These are phyloP conservation scores for Isatis lusitanica DNA, from an alignment of 441 rosid genomes.

Conservation along the genomic window DNA sequence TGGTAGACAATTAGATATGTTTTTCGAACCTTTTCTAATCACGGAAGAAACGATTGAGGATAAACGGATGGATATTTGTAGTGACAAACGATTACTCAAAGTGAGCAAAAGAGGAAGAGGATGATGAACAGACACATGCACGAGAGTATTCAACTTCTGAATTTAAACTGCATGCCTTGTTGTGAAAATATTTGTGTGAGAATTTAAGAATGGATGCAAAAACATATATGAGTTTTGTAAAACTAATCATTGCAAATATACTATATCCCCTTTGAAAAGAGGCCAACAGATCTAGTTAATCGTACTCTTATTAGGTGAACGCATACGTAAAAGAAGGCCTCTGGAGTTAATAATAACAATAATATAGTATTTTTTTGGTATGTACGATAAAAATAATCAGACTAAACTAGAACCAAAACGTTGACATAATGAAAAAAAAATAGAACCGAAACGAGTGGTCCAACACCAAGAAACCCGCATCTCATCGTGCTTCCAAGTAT, in stretches of 20 bases:
- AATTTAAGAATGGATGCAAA: not conserved
- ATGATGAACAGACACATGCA: not conserved
- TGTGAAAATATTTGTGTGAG: too few relatives aligned
- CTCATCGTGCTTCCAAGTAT: constrained; percentile 38
- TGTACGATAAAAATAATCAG: not conserved
- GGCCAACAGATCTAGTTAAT: not conserved
- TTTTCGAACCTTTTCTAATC: not conserved
- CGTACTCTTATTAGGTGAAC: not conserved
- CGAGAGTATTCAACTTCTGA: not conserved
- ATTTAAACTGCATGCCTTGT: too few relatives aligned
- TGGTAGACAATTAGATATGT: not conserved
- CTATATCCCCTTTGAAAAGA: not conserved
- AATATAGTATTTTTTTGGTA: not conserved
- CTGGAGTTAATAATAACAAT: not conserved
- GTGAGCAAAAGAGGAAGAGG: not conserved
- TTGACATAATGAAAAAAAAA: constrained; percentile 15
- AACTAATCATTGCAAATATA: too few relatives aligned
- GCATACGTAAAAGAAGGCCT: not conserved
- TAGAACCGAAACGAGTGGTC: constrained; percentile 30
- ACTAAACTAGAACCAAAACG: constrained; percentile 16
- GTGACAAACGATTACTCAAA: not conserved
- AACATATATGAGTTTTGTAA: not conserved
- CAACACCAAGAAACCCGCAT: constrained; percentile 35
- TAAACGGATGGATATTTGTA: not conserved
- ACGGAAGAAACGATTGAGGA: not conserved